phyloP scores from a whole-genome alignment of 2,329 filamentous ascomycete species.

The Trichoderma cornu-damae region DNA sequence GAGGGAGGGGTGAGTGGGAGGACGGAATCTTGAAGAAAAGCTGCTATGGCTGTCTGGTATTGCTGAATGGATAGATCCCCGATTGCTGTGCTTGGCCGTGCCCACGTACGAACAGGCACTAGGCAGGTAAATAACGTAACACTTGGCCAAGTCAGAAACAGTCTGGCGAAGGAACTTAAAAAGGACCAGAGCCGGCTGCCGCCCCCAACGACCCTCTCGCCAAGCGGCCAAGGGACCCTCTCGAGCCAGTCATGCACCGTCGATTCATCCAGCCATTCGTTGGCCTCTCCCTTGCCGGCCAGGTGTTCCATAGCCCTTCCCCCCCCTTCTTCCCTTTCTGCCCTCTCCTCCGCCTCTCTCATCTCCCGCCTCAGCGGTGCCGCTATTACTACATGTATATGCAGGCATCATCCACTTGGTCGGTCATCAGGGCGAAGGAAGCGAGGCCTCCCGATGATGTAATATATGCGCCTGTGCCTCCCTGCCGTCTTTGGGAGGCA shows the following conservation, averaged over 20 bases:
- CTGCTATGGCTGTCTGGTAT: too few species aligned
- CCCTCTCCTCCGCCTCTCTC: background rate
- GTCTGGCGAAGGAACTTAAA: background rate
- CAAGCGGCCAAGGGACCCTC: background rate
- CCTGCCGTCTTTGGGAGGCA: background rate
- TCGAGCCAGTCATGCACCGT: background rate
- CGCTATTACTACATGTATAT: background rate
- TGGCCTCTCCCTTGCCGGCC: background rate
- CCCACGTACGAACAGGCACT: too few species aligned
- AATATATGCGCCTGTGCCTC: background rate
- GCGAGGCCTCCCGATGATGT: slow-evolving; percentile 1
- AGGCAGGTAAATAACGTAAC: too few species aligned
- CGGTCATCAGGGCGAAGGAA: background rate
- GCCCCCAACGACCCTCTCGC: background rate
- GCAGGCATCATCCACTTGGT: background rate
- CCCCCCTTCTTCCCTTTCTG: background rate
- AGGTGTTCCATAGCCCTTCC: background rate
- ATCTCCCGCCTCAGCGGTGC: background rate
- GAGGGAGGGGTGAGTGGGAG: too few species aligned
- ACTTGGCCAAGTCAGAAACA: background rate
- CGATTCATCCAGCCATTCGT: background rate
- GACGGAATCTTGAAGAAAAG: too few species aligned
- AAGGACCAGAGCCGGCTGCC: background rate
- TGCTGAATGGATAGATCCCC: too few species aligned
- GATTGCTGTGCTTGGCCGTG: too few species aligned